Conservation (phyloP, 2,329 filamentous ascomycete species). For the Trichoderma sp. region DNA sequence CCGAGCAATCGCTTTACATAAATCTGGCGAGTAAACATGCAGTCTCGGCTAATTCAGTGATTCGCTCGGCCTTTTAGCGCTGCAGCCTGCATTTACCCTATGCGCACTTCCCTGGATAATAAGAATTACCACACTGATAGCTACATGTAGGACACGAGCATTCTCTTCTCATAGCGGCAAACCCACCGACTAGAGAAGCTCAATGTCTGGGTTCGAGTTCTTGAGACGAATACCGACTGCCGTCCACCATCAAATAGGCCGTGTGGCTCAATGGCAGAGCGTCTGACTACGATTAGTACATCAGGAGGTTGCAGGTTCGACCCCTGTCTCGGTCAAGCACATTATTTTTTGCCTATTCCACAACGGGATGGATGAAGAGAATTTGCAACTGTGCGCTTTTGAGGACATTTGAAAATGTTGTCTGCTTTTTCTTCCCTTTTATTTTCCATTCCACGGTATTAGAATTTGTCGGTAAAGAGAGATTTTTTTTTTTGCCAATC, state of each 20-base stretch:
- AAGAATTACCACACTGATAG: not conserved
- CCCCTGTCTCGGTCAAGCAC: constrained; percentile 27
- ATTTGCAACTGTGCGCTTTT: no score
- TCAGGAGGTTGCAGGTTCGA: constrained; percentile 29
- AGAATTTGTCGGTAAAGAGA: not conserved
- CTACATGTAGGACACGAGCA: no score
- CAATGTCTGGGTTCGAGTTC: not conserved
- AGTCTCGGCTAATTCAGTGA: not conserved
- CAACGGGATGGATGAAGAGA: not conserved
- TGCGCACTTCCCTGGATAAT: not conserved
- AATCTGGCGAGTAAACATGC: not conserved
- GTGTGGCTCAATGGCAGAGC: constrained; percentile 29
- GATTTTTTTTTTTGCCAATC: not conserved
- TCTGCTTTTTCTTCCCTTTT: no score
- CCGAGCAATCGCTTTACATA: not conserved
- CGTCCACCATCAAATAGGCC: constrained; percentile 13
- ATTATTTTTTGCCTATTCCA: not conserved
- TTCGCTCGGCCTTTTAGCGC: not conserved
- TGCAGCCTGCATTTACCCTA: not conserved
- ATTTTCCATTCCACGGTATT: not conserved
- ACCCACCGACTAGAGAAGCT: not conserved
- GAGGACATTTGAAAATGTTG: no score
- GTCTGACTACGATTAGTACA: constrained; percentile 28
- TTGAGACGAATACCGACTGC: not conserved
- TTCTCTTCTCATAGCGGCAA: not conserved